Percentiles rank a stretch among this genome's conserved stretches.
phyloP scores from a whole-genome alignment of 306 rosid genomes.

The Urtica urens region DNA sequence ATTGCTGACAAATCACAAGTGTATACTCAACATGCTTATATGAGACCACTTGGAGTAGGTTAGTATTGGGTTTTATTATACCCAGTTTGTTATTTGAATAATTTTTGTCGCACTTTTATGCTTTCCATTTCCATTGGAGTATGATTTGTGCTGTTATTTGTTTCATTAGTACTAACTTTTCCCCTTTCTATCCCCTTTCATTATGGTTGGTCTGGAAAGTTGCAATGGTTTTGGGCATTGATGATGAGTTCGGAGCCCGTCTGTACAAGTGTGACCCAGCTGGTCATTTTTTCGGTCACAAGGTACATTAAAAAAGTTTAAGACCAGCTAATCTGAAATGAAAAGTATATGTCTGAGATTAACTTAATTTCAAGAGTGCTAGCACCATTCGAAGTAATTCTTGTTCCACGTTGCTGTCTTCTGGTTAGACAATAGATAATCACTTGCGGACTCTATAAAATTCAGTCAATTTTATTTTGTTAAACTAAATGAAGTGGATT shows the following conservation, averaged over 20 bases:
- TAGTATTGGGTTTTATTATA: slow-evolving; percentile 16
- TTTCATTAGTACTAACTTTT: slow-evolving; percentile 8
- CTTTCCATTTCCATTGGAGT: too few species aligned
- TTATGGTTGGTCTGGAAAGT: slow-evolving; percentile 43
- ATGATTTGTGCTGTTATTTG: slow-evolving; percentile 20
- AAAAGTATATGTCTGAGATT: too few species aligned
- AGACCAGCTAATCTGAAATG: too few species aligned
- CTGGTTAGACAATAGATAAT: too few species aligned
- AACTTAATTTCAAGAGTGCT: too few species aligned
- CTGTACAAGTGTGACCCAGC: slow-evolving; percentile 97
- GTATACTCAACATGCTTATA: slow-evolving; percentile 98
- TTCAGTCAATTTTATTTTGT: too few species aligned
- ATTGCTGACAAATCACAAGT: slow-evolving; percentile 95
- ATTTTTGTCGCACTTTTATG: too few species aligned
- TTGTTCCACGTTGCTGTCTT: too few species aligned
- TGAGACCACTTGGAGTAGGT: slow-evolving; percentile 99
- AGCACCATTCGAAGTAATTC: too few species aligned
- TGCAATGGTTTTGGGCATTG: slow-evolving; percentile 94
- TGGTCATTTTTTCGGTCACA: slow-evolving; percentile 98
- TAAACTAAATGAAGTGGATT: too few species aligned
- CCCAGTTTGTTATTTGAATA: neutral
- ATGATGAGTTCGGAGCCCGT: slow-evolving; percentile 77
- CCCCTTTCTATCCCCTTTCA: too few species aligned
- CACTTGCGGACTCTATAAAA: too few species aligned
- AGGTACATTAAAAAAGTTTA: slow-evolving; percentile 57